phyloP scores from a whole-genome alignment of 75 land plant species.

The Cryptomeria japonica region DNA sequence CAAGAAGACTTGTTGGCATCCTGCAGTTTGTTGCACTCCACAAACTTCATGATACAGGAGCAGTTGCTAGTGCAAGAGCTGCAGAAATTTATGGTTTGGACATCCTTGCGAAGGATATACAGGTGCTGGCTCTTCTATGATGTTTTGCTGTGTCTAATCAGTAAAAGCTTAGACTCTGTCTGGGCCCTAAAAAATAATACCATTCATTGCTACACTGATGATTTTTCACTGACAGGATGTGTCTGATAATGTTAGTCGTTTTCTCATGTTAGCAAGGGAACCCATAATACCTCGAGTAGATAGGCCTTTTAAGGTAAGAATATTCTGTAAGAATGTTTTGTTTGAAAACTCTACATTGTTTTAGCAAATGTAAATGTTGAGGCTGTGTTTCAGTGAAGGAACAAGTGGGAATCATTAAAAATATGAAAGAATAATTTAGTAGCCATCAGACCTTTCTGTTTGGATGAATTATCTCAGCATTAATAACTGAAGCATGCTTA shows the following conservation, averaged over 20 bases:
- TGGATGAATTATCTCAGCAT: background rate
- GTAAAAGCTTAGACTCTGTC: background rate
- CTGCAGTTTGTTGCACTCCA: slow-evolving; percentile 60
- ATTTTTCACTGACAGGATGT: slow-evolving; percentile 58
- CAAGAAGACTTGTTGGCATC: background rate
- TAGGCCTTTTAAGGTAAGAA: slow-evolving; percentile 75
- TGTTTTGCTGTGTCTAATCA: background rate
- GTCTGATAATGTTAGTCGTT: slow-evolving; percentile 85
- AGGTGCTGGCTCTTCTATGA: slow-evolving; percentile 39
- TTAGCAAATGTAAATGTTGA: background rate
- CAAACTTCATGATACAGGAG: slow-evolving; percentile 76
- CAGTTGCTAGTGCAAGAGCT: slow-evolving; percentile 89
- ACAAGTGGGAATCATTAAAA: background rate
- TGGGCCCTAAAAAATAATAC: background rate
- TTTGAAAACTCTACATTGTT: background rate
- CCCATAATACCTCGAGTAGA: slow-evolving; percentile 82
- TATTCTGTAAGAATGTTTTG: background rate
- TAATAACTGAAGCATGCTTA: slow-evolving; percentile 1
- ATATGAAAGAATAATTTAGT: background rate
- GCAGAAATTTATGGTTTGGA: slow-evolving; percentile 81
- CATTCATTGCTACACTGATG: slow-evolving; percentile 2
- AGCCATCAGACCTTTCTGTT: background rate
- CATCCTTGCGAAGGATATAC: slow-evolving; percentile 84
- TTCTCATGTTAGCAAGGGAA: slow-evolving; percentile 91
- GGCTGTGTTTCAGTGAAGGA: background rate